A percentile compares a stretch with the other conserved stretches of the same genome.
Evolutionary conservation across 179 eudicot genomes (phyloP).

Genomic region (Silene coronaria): DNA sequence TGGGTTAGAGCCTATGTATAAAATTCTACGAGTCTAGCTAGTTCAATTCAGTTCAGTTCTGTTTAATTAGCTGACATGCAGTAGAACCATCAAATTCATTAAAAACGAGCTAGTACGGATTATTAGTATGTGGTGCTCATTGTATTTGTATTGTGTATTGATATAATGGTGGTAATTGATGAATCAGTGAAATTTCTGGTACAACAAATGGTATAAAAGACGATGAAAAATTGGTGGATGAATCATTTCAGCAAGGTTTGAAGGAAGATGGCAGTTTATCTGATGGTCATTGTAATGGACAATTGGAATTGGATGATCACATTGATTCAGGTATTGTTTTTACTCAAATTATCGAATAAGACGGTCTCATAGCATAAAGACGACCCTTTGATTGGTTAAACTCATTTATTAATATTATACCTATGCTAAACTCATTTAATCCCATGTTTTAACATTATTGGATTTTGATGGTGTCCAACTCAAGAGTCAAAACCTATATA

Average conservation of each 20-base stretch:
- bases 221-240: conserved; percentile 12
- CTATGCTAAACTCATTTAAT: too few species aligned
- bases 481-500: too few species aligned
- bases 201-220: conserved; percentile 22
- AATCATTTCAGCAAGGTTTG: neutral
- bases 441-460: neutral
- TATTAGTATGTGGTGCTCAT: too few species aligned
- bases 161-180: conserved; percentile 18
- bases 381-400: too few species aligned
- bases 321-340: conserved; percentile 23
- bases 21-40: neutral
- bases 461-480: neutral
- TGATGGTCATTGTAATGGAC: conserved; percentile 8
- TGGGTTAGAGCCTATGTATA: neutral
- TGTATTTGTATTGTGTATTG: neutral
- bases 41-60: neutral
- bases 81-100: too few species aligned
- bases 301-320: neutral
- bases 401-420: too few species aligned
- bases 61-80: too few species aligned
- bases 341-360: too few species aligned
- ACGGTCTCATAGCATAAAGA: too few species aligned
- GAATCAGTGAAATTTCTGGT: conserved; percentile 18
- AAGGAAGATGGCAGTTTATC: neutral
- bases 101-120: too few species aligned